Percentiles rank a stretch among this genome's conserved stretches.
These are phyloP conservation scores for Colletotrichum trifolii DNA, from an alignment of 2,329 filamentous ascomycete species.

Conservation along the genomic window DNA sequence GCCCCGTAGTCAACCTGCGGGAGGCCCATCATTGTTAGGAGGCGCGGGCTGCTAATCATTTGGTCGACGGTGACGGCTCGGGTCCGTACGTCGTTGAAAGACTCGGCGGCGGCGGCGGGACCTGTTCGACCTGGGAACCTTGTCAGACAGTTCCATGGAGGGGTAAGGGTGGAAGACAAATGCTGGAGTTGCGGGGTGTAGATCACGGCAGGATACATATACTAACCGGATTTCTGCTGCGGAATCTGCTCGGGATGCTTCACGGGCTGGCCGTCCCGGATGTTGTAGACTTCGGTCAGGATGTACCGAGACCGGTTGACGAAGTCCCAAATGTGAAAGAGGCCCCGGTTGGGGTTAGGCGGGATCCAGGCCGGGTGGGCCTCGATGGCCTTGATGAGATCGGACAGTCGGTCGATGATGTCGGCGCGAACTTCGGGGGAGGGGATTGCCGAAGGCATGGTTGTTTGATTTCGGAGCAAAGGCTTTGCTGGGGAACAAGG, in stretches of 20 bases:
- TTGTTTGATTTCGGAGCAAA: neutral
- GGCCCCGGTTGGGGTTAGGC: conserved; percentile 44
- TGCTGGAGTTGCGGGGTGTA: neutral
- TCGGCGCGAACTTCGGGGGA: conserved; percentile 40
- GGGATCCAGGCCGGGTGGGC: conserved; percentile 44
- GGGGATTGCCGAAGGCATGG: conserved; percentile 40
- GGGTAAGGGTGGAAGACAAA: neutral
- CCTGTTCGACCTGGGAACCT: conserved; percentile 26
- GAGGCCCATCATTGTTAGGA: conserved; percentile 48
- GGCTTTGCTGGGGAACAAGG: neutral
- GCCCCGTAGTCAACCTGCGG: conserved; percentile 44
- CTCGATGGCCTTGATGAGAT: conserved; percentile 45
- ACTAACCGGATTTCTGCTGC: conserved; percentile 43
- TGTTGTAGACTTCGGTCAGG: conserved; percentile 53
- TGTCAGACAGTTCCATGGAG: conserved; percentile 8
- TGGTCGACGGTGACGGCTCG: conserved; percentile 46
- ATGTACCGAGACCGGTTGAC: conserved; percentile 54
- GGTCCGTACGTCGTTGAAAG: conserved; percentile 45
- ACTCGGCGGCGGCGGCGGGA: conserved; percentile 40
- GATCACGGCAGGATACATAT: neutral
- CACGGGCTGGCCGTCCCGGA: conserved; percentile 46
- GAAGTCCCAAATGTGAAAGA: conserved; percentile 56
- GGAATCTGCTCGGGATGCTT: conserved; percentile 50
- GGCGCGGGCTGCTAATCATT: conserved; percentile 44
- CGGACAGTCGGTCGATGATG: conserved; percentile 42